Conservation (phyloP, 139 green algal species). For the Volvox reticuliferus region DNA sequence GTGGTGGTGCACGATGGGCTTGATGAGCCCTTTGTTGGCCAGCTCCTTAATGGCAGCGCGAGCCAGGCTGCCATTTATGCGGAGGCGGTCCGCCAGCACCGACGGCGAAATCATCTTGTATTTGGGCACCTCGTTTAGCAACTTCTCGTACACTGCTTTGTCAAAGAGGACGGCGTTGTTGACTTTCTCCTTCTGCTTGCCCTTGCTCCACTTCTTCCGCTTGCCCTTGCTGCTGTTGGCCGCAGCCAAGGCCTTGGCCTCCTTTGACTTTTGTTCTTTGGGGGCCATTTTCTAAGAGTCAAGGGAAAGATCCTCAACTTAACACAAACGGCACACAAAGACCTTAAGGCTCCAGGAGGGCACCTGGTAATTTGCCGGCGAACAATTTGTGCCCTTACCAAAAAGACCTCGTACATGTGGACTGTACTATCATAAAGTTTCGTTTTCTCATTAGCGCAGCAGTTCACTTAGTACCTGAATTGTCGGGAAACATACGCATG, state of each 20-base stretch:
- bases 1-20: constrained; percentile 83
- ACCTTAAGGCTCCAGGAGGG: neutral
- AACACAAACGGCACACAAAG: neutral
- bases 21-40: constrained; percentile 89
- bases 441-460: too few relatives aligned
- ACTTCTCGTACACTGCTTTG: constrained; percentile 97
- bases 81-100: constrained; percentile 69
- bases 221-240: constrained; percentile 90
- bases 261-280: constrained; percentile 74
- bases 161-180: constrained; percentile 99
- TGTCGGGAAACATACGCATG: too few relatives aligned
- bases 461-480: too few relatives aligned
- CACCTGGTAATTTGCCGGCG: too few relatives aligned
- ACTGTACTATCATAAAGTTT: too few relatives aligned
- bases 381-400: too few relatives aligned
- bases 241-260: constrained; percentile 93
- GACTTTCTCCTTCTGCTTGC: constrained; percentile 98
- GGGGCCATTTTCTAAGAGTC: constrained; percentile 53
- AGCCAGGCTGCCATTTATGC: constrained; percentile 93
- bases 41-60: constrained; percentile 93
- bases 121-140: constrained; percentile 97
- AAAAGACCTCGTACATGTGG: too few relatives aligned
- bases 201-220: constrained; percentile 98
- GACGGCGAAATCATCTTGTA: constrained; percentile 99
- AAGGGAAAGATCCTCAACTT: neutral